phyloP scores from a whole-genome alignment of 345 rosid species.

The Reutealis trisperma region DNA sequence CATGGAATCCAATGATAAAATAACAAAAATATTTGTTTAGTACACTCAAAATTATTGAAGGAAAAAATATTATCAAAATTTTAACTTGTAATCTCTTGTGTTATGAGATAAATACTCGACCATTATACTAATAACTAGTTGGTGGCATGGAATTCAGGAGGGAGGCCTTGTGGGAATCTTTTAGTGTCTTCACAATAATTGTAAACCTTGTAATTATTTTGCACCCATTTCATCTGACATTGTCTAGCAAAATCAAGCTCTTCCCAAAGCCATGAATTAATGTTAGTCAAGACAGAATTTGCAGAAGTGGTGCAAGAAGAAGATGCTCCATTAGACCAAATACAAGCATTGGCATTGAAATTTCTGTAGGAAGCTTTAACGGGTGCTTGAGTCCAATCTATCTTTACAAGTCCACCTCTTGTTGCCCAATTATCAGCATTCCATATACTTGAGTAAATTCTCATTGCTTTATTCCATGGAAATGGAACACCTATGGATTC shows the following conservation, averaged over 20 bases:
- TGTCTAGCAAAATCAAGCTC: slow-evolving; percentile 10
- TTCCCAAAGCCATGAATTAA: slow-evolving; percentile 18
- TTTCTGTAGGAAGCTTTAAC: slow-evolving; percentile 60
- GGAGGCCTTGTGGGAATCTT: slow-evolving; percentile 35
- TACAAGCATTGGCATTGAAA: slow-evolving; percentile 31
- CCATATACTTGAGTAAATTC: slow-evolving; percentile 61
- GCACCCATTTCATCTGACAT: slow-evolving; percentile 35
- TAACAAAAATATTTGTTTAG: no score
- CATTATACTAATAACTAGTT: background rate
- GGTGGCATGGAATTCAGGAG: slow-evolving; percentile 32
- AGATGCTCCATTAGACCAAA: slow-evolving; percentile 28
- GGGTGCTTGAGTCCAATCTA: slow-evolving; percentile 62
- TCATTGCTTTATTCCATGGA: slow-evolving; percentile 66
- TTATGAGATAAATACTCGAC: no score
- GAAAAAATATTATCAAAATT: no score
- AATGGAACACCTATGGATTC: slow-evolving; percentile 61
- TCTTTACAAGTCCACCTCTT: slow-evolving; percentile 61
- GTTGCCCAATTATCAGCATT: slow-evolving; percentile 83
- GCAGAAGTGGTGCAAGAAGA: slow-evolving; percentile 23
- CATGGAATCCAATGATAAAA: no score
- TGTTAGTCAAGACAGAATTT: slow-evolving; percentile 5
- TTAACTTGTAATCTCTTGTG: no score
- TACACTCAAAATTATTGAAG: no score
- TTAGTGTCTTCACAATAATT: slow-evolving; percentile 34
- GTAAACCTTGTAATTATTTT: slow-evolving; percentile 37